Base-by-base conservation (phyloP, 2,329 filamentous ascomycete species). In the Cladosporium sp. region DNA sequence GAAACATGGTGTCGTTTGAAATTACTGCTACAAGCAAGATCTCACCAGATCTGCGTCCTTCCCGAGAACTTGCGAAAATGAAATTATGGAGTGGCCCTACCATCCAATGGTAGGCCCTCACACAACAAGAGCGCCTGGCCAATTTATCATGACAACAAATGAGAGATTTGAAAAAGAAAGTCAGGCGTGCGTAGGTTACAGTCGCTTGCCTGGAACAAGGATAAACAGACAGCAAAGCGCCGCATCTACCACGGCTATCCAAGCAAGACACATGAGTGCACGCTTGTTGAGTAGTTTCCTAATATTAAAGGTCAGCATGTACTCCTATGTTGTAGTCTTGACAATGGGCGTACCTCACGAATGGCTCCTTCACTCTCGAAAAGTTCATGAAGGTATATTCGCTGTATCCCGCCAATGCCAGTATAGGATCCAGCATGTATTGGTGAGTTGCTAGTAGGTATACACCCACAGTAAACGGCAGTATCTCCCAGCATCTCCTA, bases 371-470 rank as follows among this genome's bases (percentile, higher is more conserved):
- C 69, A 98, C 92, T 49, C 88, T 87, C 28, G 91, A 90, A 82
- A 96, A 97, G 78, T 89, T 91, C 84, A 97, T 93, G 60, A 96
- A 93, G 0, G 94, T 97, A 81, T 98, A 97, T 81, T 99, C 96
- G 82, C 93, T 97, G 78, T 89, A 90, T 41, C 94, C 93, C n/a
- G 91, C 78, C 24, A 98, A 85, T 4, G 93, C 95, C 78, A 98
- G 88, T 69, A 97, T 83, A 0, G 96, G 94, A 74, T 99, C 95
- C 61, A 99, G 87, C 70, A 92, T 93, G 81, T 98, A 99, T 78
- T 98, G 94, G 75, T 98, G 96, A 2, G 93, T 95, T 32, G 90
- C 87, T 38, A 97, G 87, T 73, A 90, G 88, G 79, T 99, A 99
- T 36, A 96, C 87, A 28, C 93, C 94, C 38, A 99, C 80, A 1